phyloP scores from a whole-genome alignment of 768 basidiomycete genomes.

The Daedaleopsis nitida region DNA sequence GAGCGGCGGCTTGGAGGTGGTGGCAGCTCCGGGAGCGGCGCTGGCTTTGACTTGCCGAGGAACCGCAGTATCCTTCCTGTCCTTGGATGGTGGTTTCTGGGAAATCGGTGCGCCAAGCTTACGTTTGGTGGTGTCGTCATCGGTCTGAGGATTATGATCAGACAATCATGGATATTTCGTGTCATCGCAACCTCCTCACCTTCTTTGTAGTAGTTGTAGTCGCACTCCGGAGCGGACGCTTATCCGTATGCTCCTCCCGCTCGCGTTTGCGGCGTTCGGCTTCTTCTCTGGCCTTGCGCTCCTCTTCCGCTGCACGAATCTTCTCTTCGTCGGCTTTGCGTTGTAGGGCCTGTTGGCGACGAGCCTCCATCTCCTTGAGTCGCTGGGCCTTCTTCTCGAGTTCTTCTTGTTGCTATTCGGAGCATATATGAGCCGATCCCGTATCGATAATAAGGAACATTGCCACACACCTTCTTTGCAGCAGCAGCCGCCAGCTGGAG shows the following conservation, averaged over 20 bases:
- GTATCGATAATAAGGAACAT: not conserved
- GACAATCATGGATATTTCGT: not conserved
- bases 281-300: constrained; percentile 73
- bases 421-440: not conserved
- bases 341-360: constrained; percentile 70
- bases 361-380: constrained; percentile 79
- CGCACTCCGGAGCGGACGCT: constrained; percentile 54
- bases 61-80: constrained; percentile 40
- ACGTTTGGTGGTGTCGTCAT: constrained; percentile 73
- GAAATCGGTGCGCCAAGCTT: constrained; percentile 52
- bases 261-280: constrained; percentile 80
- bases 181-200: constrained; percentile 33
- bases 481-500: constrained; percentile 79
- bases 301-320: constrained; percentile 60
- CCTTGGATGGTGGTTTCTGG: constrained; percentile 65
- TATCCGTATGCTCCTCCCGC: constrained; percentile 75
- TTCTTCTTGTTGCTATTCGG: constrained; percentile 82
- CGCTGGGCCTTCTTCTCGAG: constrained; percentile 75
- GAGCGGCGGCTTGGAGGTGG: constrained; percentile 3
- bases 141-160: constrained; percentile 37
- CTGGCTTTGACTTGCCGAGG: constrained; percentile 35
- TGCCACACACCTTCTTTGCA: constrained; percentile 78
- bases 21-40: constrained; percentile 19
- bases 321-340: constrained; percentile 83
- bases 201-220: constrained; percentile 50